Evolutionary conservation across 75 land plant species (phyloP).

Genomic region (Ceratopteris richardii): DNA sequence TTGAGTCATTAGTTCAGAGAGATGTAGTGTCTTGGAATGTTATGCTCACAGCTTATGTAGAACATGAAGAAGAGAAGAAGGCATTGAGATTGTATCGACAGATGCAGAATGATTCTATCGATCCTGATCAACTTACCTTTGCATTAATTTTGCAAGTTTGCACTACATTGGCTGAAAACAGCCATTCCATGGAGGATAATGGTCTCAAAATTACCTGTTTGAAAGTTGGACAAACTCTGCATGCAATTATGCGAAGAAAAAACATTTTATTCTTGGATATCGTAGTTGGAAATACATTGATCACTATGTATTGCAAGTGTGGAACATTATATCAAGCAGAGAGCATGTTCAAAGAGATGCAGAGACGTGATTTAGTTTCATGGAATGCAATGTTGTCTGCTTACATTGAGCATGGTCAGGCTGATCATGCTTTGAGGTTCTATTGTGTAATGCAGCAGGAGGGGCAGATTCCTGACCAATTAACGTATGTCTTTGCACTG

Average conservation of each 20-base stretch:
- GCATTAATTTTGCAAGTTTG: neutral
- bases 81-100: conserved; percentile 2
- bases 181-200: neutral
- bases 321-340: conserved; percentile 15
- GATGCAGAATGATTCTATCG: neutral
- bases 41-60: conserved; percentile 31
- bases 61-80: conserved; percentile 17
- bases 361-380: conserved; percentile 12
- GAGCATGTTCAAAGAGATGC: conserved; percentile 13
- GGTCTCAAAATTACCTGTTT: neutral
- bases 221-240: neutral
- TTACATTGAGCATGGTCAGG: neutral
- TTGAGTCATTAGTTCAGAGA: conserved; percentile 19
- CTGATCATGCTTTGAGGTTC: conserved; percentile 1
- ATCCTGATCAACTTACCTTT: neutral
- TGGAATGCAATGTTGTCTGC: conserved; percentile 12
- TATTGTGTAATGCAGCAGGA: neutral
- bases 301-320: conserved; percentile 16
- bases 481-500: conserved; percentile 38
- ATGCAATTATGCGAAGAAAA: neutral
- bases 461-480: conserved; percentile 20
- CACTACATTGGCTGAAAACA: neutral
- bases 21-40: conserved; percentile 40
- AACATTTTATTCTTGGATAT: neutral
- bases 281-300: neutral